phyloP scores from a whole-genome alignment of 805 yeast genomes.

The Lipomyces yamadae region DNA sequence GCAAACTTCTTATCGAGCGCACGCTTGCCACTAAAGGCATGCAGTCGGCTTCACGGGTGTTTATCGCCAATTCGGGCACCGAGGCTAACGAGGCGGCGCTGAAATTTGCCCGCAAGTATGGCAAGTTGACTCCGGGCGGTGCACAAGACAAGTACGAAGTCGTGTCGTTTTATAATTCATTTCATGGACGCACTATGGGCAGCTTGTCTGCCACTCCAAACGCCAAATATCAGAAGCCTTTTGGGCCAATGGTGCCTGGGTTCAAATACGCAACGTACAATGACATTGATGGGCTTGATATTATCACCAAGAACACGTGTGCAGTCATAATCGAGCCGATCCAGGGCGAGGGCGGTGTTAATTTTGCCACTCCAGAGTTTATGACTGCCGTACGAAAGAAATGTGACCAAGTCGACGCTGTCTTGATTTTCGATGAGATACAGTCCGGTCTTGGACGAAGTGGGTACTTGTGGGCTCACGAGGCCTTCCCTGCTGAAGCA shows the following conservation, averaged over 20 bases:
- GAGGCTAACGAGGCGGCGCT: slow-evolving; percentile 83
- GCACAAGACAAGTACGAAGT: slow-evolving; percentile 65
- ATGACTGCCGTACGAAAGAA: slow-evolving; percentile 66
- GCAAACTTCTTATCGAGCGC: slow-evolving; percentile 68
- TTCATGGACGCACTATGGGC: slow-evolving; percentile 96
- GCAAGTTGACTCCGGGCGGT: slow-evolving; percentile 49
- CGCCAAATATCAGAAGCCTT: slow-evolving; percentile 90
- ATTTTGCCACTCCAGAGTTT: slow-evolving; percentile 67
- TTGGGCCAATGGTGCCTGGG: slow-evolving; percentile 90
- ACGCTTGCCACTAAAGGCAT: slow-evolving; percentile 80
- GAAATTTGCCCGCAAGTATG: slow-evolving; percentile 81
- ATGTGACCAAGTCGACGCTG: slow-evolving; percentile 70
- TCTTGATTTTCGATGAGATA: slow-evolving; percentile 90
- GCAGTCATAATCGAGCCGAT: slow-evolving; percentile 96
- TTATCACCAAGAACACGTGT: slow-evolving; percentile 70
- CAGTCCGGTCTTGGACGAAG: slow-evolving; percentile 96
- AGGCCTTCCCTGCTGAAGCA: slow-evolving; percentile 70
- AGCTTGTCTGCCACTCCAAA: slow-evolving; percentile 91
- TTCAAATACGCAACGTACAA: slow-evolving; percentile 69
- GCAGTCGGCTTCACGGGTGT: slow-evolving; percentile 71
- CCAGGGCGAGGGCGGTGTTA: slow-evolving; percentile 97
- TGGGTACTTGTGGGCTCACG: slow-evolving; percentile 93
- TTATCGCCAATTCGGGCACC: slow-evolving; percentile 72
- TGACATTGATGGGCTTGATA: slow-evolving; percentile 63
- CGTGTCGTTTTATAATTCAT: slow-evolving; percentile 84